Conservation (phyloP, 306 rosid genomes). For the Crataegus laevigata region DNA sequence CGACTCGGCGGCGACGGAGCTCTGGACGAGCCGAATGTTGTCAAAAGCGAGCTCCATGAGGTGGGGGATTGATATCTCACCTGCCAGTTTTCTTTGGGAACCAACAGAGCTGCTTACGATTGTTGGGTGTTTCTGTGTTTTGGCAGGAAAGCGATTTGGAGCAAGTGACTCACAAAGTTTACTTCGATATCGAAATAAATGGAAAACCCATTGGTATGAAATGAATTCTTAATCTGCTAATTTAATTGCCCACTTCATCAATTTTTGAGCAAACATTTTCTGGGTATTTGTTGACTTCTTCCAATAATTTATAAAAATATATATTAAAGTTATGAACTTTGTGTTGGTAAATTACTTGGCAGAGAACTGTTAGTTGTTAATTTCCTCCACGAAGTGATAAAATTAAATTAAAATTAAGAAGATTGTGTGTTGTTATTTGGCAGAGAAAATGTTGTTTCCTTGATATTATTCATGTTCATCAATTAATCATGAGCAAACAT, state of each 20-base stretch:
- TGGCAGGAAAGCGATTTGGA: constrained; percentile 29
- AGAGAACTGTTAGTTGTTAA: not conserved
- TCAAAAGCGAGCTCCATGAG: constrained; percentile 12
- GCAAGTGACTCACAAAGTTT: constrained; percentile 44
- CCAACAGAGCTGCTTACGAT: not conserved
- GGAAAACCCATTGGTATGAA: constrained; percentile 44
- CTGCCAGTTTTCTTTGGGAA: not conserved
- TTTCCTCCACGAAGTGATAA: not conserved
- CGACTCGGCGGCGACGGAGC: constrained; percentile 19
- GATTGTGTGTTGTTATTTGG: not conserved
- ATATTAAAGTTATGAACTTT: too few species aligned
- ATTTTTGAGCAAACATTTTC: not conserved
- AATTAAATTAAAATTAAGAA: not conserved
- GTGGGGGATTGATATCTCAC: not conserved
- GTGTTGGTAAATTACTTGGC: too few species aligned
- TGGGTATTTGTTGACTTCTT: not conserved
- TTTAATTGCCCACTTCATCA: not conserved
- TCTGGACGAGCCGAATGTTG: not conserved
- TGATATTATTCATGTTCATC: not conserved
- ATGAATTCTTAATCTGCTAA: constrained; percentile 1
- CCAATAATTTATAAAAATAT: not conserved
- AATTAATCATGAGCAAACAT: not conserved
- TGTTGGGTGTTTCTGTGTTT: not conserved
- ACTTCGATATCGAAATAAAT: constrained; percentile 36
- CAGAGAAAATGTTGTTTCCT: not conserved